Percentiles rank a stretch among this genome's conserved stretches.
phyloP scores from a whole-genome alignment of 2,329 filamentous ascomycete species.

The Plectosphaerella cucumerina region DNA sequence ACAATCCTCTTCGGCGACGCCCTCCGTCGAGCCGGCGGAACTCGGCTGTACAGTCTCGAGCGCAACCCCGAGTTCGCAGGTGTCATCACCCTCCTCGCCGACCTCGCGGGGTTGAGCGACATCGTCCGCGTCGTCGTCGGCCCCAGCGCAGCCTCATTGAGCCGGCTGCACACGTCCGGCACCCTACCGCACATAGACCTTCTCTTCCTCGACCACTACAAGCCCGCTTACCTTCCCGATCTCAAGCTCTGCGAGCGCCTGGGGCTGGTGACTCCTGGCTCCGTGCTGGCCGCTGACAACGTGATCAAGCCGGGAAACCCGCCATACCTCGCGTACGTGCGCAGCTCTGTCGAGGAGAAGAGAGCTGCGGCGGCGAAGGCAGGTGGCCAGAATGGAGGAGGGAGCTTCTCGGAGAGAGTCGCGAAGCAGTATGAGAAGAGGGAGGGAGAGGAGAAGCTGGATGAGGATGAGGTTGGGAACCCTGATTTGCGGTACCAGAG shows the following conservation, averaged over 20 bases:
- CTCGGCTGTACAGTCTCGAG: constrained; percentile 68
- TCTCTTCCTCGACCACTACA: constrained; percentile 78
- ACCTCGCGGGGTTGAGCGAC: constrained; percentile 68
- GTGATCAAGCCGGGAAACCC: constrained; percentile 69
- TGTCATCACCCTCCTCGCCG: constrained; percentile 63
- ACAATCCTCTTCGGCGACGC: constrained; percentile 70
- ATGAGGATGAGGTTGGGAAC: constrained; percentile 43
- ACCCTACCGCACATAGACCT: constrained; percentile 59
- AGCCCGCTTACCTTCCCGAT: constrained; percentile 70
- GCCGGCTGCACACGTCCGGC: constrained; percentile 51
- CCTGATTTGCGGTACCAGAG: constrained; percentile 65
- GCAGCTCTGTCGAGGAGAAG: constrained; percentile 61
- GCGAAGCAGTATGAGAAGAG: constrained; percentile 54
- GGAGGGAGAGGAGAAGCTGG: constrained; percentile 34
- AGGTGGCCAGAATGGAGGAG: constrained; percentile 17
- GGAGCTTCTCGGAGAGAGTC: constrained; percentile 34
- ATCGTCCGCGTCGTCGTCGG: constrained; percentile 69
- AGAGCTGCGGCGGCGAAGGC: constrained; percentile 30
- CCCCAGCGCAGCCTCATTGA: constrained; percentile 61
- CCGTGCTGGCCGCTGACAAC: constrained; percentile 65
- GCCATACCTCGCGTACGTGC: constrained; percentile 66
- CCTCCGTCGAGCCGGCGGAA: constrained; percentile 58
- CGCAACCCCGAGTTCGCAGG: constrained; percentile 69
- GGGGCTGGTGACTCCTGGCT: constrained; percentile 57
- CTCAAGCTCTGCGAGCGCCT: constrained; percentile 74